Percentiles rank a stretch among this genome's conserved stretches.
These are phyloP conservation scores for Sordariomycetes sp. DNA, from an alignment of 2,329 filamentous ascomycete genomes.

Conservation along the genomic window DNA sequence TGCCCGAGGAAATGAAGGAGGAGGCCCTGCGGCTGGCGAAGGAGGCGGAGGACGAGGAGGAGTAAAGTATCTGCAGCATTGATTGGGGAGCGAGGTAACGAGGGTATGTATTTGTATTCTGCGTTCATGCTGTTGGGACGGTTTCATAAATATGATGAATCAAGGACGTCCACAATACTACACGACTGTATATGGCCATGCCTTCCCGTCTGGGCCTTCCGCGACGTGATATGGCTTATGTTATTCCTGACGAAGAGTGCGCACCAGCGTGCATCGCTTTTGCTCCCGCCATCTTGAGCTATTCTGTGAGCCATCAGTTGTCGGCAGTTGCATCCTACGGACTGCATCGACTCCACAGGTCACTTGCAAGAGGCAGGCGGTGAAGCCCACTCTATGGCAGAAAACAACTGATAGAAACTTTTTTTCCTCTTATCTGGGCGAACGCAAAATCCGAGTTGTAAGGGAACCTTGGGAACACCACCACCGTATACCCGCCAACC, in stretches of 20 bases:
- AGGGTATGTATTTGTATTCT: slow-evolving; percentile 4
- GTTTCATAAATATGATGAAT: slow-evolving; percentile 4
- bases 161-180: background rate
- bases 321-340: background rate
- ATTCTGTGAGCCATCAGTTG: background rate
- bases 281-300: too few relatives aligned
- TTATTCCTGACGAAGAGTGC: too few relatives aligned
- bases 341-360: background rate
- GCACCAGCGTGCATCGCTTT: too few relatives aligned
- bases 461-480: background rate
- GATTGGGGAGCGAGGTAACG: background rate
- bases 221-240: too few relatives aligned
- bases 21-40: slow-evolving; percentile 90
- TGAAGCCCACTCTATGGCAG: slow-evolving; percentile 3
- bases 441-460: background rate
- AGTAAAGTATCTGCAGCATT: slow-evolving; percentile 20
- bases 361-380: background rate
- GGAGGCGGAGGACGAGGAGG: slow-evolving; percentile 76
- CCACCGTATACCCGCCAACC: background rate
- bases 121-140: slow-evolving; percentile 2
- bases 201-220: too few relatives aligned
- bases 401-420: background rate
- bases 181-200: background rate
- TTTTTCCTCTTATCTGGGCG: background rate
- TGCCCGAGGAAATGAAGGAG: slow-evolving; percentile 78